Conservation (phyloP, 2,329 filamentous ascomycete genomes). For the Nemania bipapillata region DNA sequence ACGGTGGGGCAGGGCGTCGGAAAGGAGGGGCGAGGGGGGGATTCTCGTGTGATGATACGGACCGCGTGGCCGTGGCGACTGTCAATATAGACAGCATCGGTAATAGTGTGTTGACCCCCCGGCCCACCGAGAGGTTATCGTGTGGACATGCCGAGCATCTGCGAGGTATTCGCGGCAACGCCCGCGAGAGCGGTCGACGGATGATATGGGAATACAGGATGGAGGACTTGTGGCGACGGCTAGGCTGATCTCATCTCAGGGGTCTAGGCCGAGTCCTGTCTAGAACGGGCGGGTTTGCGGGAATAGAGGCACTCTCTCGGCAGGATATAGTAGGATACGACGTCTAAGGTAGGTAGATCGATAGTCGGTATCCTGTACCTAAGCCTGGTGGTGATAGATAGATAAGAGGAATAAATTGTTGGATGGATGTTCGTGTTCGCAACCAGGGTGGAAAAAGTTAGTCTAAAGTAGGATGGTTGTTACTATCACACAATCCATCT, state of each 20-base stretch:
- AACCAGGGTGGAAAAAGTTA: too few species aligned
- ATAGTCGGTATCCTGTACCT: too few species aligned
- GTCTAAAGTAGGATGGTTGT: too few species aligned
- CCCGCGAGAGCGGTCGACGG: constrained; percentile 55
- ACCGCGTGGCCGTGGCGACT: constrained; percentile 41
- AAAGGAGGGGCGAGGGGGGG: constrained; percentile 42
- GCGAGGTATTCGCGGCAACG: constrained; percentile 57
- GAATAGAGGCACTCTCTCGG: background rate
- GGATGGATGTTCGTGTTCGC: too few species aligned
- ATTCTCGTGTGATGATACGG: constrained; percentile 45
- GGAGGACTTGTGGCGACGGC: constrained; percentile 39
- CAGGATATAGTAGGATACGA: background rate
- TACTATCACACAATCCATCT: too few species aligned
- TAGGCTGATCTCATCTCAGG: constrained; percentile 44
- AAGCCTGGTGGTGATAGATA: background rate
- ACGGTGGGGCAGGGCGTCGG: constrained; percentile 29
- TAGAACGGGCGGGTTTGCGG: constrained; percentile 23
- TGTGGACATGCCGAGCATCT: constrained; percentile 54
- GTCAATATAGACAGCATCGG: constrained; percentile 41
- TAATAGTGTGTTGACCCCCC: constrained; percentile 50
- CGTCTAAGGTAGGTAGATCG: background rate
- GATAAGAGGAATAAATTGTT: too few species aligned
- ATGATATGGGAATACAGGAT: constrained; percentile 51
- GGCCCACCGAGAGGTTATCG: constrained; percentile 55
- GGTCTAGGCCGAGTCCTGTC: constrained; percentile 18